Evolutionary conservation across 352 stramenopile species (phyloP), one percentile per base, ranked within the genome.

Genomic region (Phytophthora pini): DNA sequence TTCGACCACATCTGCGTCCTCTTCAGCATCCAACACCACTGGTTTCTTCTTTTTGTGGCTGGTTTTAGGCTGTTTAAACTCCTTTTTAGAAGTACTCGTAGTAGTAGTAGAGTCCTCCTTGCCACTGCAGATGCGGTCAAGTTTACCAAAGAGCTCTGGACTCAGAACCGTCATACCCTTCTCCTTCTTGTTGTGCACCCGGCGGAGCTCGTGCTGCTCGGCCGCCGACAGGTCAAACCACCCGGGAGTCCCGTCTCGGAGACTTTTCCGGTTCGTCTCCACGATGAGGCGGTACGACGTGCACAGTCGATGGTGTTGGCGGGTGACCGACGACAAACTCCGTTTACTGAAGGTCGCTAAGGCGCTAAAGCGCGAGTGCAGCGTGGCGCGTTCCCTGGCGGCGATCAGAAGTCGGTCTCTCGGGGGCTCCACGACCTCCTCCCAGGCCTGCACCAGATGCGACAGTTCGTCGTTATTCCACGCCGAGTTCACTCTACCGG

Each of bases 261-360:
- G 34, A 44, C 54, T 79, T 17, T 57, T 61, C 22, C 47, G 59
- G 48, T 79, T 71, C 5, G 64, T 72, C 24, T 64, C 60, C 4
- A 76, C 44, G n/a, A 82, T 75, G 38, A 82, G 56, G 3, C 49
- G 62, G 53, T 71, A 79, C 27, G 70, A 66, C 29, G 51, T 69
- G 36, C 73, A 72, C 12, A 82, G 29, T 4, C 71, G 70, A 48
- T 72, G 63, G 17, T 79, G 57, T 47, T 76, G 67, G 1, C 61
- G 70, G 5, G 56, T 65, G 17, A 77, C 63, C 31, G 62, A 69
- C 32, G 68, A 74, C 9, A 76, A n/a, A 17, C 61, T 64, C 34
- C 69, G 62, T 34, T 61, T 48, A 3, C 7, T 56, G 4, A 41
- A 48, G 20, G 45, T 56, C 1, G 61, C 9, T 3, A 73, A 34